Percentiles rank a stretch among this genome's conserved stretches.
Conservation (phyloP, 2,329 filamentous ascomycete species). For the Stemphylium beticola region DNA sequence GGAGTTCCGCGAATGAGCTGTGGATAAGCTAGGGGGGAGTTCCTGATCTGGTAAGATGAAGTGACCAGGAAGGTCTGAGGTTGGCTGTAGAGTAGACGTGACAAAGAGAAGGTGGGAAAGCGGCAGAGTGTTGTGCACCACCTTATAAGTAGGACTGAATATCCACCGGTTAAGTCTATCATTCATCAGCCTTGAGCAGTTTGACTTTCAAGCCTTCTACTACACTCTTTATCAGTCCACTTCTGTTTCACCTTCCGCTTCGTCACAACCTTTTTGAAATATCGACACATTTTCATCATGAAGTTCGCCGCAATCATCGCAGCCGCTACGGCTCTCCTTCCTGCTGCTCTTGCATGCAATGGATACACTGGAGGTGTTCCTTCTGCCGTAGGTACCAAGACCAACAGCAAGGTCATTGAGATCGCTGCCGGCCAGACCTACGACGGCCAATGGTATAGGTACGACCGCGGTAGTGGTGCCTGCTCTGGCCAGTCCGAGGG, state of each 20-base stretch:
- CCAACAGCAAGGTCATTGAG: conserved; percentile 35
- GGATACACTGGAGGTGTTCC: conserved; percentile 35
- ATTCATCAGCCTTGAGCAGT: conserved; percentile 10
- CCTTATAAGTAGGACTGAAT: conserved; percentile 9
- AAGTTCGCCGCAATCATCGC: conserved; percentile 19
- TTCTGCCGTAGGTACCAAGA: conserved; percentile 31
- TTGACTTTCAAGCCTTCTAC: neutral
- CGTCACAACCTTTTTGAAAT: neutral
- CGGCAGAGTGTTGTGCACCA: neutral
- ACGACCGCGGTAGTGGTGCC: conserved; percentile 34
- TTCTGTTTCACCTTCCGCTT: neutral
- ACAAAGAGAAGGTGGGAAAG: conserved; percentile 2
- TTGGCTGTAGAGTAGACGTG: conserved; percentile 3
- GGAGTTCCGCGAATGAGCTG: conserved; percentile 24
- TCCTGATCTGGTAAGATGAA: conserved; percentile 10
- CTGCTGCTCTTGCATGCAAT: conserved; percentile 30
- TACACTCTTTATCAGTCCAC: neutral
- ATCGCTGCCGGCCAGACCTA: conserved; percentile 30
- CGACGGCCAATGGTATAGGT: conserved; percentile 34
- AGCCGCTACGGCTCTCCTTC: conserved; percentile 27
- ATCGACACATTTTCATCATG: conserved; percentile 15
- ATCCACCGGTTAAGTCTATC: neutral
- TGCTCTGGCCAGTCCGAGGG: conserved; percentile 31
- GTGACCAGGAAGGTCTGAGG: neutral
- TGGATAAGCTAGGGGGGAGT: neutral